phyloP scores from a whole-genome alignment of 108 stramenopile genomes.

The Nitzschia sp. region DNA sequence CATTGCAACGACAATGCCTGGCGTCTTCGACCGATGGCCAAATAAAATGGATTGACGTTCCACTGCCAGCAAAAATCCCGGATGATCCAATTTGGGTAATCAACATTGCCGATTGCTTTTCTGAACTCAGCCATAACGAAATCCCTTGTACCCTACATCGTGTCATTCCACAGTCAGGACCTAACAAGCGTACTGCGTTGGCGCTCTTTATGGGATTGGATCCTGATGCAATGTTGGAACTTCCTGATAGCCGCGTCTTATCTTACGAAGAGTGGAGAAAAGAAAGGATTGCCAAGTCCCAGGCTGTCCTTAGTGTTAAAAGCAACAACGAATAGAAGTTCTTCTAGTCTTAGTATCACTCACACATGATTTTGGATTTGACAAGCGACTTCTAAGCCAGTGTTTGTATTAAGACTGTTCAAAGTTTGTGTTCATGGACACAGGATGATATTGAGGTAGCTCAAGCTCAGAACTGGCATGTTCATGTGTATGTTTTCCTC shows the following conservation, averaged over 20 bases:
- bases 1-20: conserved; percentile 44
- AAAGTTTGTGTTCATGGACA: too few relatives aligned
- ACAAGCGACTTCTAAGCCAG: too few relatives aligned
- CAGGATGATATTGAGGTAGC: too few relatives aligned
- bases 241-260: conserved; percentile 27
- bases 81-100: conserved; percentile 73
- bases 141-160: conserved; percentile 69
- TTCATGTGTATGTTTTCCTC: too few relatives aligned
- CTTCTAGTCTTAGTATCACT: too few relatives aligned
- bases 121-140: conserved; percentile 49
- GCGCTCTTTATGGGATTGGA: conserved; percentile 78
- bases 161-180: conserved; percentile 47
- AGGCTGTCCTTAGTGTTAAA: conserved; percentile 23
- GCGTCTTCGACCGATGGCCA: background rate
- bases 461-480: too few relatives aligned
- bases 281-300: conserved; percentile 53
- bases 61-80: conserved; percentile 37
- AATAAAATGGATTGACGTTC: conserved; percentile 54
- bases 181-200: conserved; percentile 48
- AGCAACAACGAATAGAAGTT: background rate
- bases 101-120: conserved; percentile 79
- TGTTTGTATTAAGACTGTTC: too few relatives aligned
- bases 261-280: conserved; percentile 74
- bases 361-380: too few relatives aligned
- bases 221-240: conserved; percentile 30